Conservation (phyloP, 2,329 filamentous ascomycete species). For the Rhinocladiella mackenziei region DNA sequence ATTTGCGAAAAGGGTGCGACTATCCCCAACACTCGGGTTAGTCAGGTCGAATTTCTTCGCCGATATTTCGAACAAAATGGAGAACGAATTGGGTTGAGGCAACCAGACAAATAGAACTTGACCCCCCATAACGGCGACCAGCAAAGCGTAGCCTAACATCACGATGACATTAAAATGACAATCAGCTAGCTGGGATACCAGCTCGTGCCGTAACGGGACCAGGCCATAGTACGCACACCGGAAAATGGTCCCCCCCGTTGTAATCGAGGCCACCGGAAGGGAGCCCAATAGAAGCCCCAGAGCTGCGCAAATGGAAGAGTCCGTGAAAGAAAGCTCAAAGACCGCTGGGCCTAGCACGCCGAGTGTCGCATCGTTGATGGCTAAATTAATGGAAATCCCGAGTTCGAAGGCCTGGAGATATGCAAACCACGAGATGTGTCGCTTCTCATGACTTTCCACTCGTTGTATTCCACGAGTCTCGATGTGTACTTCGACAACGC, state of each 20-base stretch:
- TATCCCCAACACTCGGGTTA: conserved; percentile 49
- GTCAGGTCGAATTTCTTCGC: conserved; percentile 57
- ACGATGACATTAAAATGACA: no score
- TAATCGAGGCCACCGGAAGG: conserved; percentile 55
- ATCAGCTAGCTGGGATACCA: no score
- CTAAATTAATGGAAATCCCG: conserved; percentile 61
- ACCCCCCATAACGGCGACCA: no score
- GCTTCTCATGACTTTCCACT: conserved; percentile 53
- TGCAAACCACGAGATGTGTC: conserved; percentile 46
- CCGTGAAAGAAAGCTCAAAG: neutral
- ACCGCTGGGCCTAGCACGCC: neutral
- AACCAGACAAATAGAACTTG: conserved; percentile 61
- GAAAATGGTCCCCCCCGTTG: conserved; percentile 58
- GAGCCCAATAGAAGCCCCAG: conserved; percentile 56
- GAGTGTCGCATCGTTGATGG: conserved; percentile 50
- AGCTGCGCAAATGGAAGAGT: no score
- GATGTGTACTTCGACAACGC: conserved; percentile 44
- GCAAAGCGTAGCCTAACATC: no score
- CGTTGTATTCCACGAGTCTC: conserved; percentile 60
- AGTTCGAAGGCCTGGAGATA: conserved; percentile 55
- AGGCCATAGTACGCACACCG: conserved; percentile 60
- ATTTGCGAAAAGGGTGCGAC: conserved; percentile 36
- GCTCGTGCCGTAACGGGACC: conserved; percentile 29
- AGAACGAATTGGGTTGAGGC: conserved; percentile 58
- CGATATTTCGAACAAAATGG: conserved; percentile 59